phyloP scores from a whole-genome alignment of 2,329 filamentous ascomycete genomes.

The Huntiella moniliformis region DNA sequence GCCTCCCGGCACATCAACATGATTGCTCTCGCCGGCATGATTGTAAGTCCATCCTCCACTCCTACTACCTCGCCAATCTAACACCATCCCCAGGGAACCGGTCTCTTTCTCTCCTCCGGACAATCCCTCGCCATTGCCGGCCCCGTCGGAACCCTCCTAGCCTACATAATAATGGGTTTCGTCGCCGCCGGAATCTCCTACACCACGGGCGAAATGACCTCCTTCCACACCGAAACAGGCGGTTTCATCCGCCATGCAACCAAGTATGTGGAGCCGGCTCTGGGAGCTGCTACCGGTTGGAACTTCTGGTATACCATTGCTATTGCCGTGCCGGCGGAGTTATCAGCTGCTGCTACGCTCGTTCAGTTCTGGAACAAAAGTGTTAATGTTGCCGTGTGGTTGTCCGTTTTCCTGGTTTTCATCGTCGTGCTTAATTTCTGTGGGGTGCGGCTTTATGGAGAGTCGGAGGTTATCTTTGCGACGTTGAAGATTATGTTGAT shows the following conservation, averaged over 20 bases:
- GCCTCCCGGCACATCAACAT: slow-evolving; percentile 19
- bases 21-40: slow-evolving; percentile 21
- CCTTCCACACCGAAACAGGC: slow-evolving; percentile 16
- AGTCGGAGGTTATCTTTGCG: slow-evolving; percentile 30
- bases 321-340: slow-evolving; percentile 21
- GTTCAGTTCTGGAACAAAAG: slow-evolving; percentile 20
- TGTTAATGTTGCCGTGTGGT: slow-evolving; percentile 22
- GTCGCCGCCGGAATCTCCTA: slow-evolving; percentile 40
- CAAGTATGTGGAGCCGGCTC: slow-evolving; percentile 17
- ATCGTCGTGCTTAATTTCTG: slow-evolving; percentile 22
- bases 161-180: slow-evolving; percentile 24
- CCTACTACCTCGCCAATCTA: not conserved
- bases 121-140: slow-evolving; percentile 29
- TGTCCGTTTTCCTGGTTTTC: slow-evolving; percentile 19
- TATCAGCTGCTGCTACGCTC: slow-evolving; percentile 22
- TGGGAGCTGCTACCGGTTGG: slow-evolving; percentile 15
- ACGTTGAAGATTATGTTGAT: slow-evolving; percentile 27
- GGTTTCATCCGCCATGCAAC: slow-evolving; percentile 17
- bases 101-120: slow-evolving; percentile 33
- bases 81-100: slow-evolving; percentile 18
- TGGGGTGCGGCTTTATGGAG: slow-evolving; percentile 25
- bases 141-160: slow-evolving; percentile 21
- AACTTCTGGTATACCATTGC: slow-evolving; percentile 22
- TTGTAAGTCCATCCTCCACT: slow-evolving; percentile 3
- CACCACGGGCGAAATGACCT: slow-evolving; percentile 20